These are phyloP conservation scores for Suillus americanus DNA, from an alignment of 768 basidiomycete species.

Conservation along the genomic window DNA sequence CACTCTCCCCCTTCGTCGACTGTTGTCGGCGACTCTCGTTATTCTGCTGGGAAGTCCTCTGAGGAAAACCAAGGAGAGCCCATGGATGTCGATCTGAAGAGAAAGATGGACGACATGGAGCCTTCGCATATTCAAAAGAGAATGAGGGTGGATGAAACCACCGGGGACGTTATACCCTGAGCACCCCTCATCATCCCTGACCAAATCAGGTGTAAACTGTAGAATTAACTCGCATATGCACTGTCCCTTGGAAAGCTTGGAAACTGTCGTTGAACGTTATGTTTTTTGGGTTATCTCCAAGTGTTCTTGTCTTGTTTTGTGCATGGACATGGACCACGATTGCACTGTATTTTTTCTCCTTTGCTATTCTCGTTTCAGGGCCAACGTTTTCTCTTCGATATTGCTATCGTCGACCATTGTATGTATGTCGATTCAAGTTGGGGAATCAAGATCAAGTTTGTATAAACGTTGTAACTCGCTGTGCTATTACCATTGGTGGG, in stretches of 20 bases:
- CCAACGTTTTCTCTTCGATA: conserved; percentile 13
- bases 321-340: conserved; percentile 35
- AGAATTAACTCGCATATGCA: conserved; percentile 27
- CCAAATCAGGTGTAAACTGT: conserved; percentile 29
- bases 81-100: conserved; percentile 59
- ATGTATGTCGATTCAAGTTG: conserved; percentile 27
- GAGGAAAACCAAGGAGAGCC: conserved; percentile 43
- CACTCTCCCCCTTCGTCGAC: conserved; percentile 50
- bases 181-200: conserved; percentile 16
- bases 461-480: neutral
- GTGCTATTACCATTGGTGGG: neutral
- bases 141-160: conserved; percentile 63
- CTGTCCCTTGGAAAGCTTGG: conserved; percentile 30
- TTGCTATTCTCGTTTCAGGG: conserved; percentile 15
- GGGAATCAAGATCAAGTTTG: conserved; percentile 13
- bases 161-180: conserved; percentile 56
- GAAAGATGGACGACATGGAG: conserved; percentile 55
- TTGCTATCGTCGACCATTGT: conserved; percentile 27
- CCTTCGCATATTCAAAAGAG: conserved; percentile 60
- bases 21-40: conserved; percentile 33
- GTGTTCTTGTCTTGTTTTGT: conserved; percentile 21
- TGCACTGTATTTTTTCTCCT: conserved; percentile 33
- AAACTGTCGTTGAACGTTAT: conserved; percentile 30
- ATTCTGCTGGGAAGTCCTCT: conserved; percentile 34
- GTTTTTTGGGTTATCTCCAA: conserved; percentile 31